Conservation (phyloP, 768 basidiomycete genomes). For the Dentipellis fragilis region DNA sequence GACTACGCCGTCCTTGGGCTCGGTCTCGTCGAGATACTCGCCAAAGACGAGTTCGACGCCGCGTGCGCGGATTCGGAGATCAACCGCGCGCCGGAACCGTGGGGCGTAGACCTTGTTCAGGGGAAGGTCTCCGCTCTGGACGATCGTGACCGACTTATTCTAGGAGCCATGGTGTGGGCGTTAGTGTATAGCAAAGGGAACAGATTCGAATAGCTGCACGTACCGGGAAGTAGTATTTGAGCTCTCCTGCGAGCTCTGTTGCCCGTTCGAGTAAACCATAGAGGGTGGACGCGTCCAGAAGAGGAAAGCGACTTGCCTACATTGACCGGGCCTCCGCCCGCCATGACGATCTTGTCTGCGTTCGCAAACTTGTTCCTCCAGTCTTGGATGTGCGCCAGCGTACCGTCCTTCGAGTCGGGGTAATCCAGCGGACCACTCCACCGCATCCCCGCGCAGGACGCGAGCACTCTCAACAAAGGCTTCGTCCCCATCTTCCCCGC, state of each 20-base stretch:
- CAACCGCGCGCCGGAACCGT: slow-evolving; percentile 25
- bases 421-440: slow-evolving; percentile 43
- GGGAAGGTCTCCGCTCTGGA: slow-evolving; percentile 40
- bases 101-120: slow-evolving; percentile 45
- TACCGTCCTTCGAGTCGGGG: slow-evolving; percentile 24
- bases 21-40: slow-evolving; percentile 12
- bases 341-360: slow-evolving; percentile 15
- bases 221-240: slow-evolving; percentile 32
- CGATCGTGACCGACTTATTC: slow-evolving; percentile 43
- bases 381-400: slow-evolving; percentile 12
- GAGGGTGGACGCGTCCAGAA: slow-evolving; percentile 17
- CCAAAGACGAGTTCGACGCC: slow-evolving; percentile 14
- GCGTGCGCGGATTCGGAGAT: neutral
- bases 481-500: neutral
- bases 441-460: slow-evolving; percentile 35
- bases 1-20: neutral
- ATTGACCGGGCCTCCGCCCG: slow-evolving; percentile 19
- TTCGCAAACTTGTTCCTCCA: slow-evolving; percentile 14
- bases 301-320: slow-evolving; percentile 23
- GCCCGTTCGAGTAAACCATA: slow-evolving; percentile 11
- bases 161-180: neutral
- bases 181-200: no score
- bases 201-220: slow-evolving; percentile 13
- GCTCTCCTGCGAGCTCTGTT: slow-evolving; percentile 32
- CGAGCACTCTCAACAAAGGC: slow-evolving; percentile 27